Conservation (phyloP, 352 stramenopile species). For the Pythium utonaiense region DNA sequence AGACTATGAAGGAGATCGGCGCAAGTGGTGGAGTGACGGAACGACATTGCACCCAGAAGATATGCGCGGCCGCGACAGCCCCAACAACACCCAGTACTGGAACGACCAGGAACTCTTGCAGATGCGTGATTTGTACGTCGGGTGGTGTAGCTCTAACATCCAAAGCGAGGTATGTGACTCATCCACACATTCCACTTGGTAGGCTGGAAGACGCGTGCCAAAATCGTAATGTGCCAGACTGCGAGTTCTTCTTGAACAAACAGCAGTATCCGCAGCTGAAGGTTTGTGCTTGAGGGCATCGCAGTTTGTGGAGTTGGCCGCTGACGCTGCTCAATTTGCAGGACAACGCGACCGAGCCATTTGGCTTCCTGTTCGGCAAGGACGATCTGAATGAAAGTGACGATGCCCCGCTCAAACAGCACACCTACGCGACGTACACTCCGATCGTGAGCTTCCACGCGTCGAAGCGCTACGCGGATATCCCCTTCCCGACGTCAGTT, state of each 20-base stretch:
- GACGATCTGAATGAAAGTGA: slow-evolving; percentile 93
- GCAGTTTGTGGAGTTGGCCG: no score
- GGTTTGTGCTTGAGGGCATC: no score
- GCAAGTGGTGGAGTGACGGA: slow-evolving; percentile 99
- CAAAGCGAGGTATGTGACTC: neutral
- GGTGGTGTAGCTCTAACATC: neutral
- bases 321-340: slow-evolving; percentile 16
- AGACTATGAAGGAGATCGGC: slow-evolving; percentile 77
- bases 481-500: slow-evolving; percentile 96
- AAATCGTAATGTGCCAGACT: slow-evolving; percentile 94
- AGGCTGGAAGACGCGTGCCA: slow-evolving; percentile 94
- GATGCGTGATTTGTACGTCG: slow-evolving; percentile 91
- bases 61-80: slow-evolving; percentile 23
- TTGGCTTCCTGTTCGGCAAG: slow-evolving; percentile 98
- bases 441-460: slow-evolving; percentile 98
- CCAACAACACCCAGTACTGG: slow-evolving; percentile 84
- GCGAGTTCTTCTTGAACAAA: slow-evolving; percentile 99
- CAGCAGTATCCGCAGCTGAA: slow-evolving; percentile 99
- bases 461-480: slow-evolving; percentile 90
- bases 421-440: slow-evolving; percentile 92
- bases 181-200: neutral
- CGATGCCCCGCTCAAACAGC: slow-evolving; percentile 89
- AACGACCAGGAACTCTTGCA: slow-evolving; percentile 96
- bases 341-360: slow-evolving; percentile 95
- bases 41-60: slow-evolving; percentile 95